Percentiles rank a stretch among this genome's conserved stretches.
phyloP scores from a whole-genome alignment of 2,329 filamentous ascomycete species.

The Phaeophleospora eucalypticola region DNA sequence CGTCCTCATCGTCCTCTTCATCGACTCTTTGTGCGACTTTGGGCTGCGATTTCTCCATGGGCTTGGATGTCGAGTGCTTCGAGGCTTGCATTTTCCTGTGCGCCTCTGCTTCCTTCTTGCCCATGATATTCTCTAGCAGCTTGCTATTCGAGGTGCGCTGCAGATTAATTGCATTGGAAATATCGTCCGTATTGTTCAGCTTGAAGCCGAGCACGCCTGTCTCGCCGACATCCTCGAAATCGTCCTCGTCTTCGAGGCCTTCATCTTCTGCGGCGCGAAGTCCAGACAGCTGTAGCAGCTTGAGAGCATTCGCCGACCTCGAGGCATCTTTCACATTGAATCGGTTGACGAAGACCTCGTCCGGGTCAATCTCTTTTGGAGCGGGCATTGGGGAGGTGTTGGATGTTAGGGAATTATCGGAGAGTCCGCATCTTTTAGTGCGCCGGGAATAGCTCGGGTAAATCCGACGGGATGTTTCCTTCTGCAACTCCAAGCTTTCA shows the following conservation, averaged over 20 bases:
- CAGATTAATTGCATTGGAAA: background rate
- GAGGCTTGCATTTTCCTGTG: slow-evolving; percentile 26
- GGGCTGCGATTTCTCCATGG: background rate
- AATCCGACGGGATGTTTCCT: background rate
- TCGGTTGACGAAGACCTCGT: slow-evolving; percentile 53
- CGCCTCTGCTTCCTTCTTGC: slow-evolving; percentile 38
- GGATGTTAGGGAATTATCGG: background rate
- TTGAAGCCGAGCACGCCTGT: background rate
- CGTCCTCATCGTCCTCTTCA: slow-evolving; percentile 36
- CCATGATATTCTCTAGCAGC: slow-evolving; percentile 39
- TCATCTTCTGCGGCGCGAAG: slow-evolving; percentile 47
- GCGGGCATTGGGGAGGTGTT: slow-evolving; percentile 3
- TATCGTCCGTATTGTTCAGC: slow-evolving; percentile 26
- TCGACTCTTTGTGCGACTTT: slow-evolving; percentile 16
- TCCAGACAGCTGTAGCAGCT: background rate
- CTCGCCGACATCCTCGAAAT: background rate
- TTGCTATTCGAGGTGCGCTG: slow-evolving; percentile 39
- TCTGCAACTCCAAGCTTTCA: background rate
- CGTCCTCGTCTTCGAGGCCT: slow-evolving; percentile 40
- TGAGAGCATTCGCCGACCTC: background rate
- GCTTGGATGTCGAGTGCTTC: slow-evolving; percentile 6
- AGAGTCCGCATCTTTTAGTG: no score
- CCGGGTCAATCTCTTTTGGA: slow-evolving; percentile 6
- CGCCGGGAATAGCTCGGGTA: no score
- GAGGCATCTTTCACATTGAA: slow-evolving; percentile 43